A percentile compares a stretch with the other conserved stretches of the same genome.
phyloP scores from a whole-genome alignment of 371 early-diverging fungal genomes.

The Rhizopus sp. region DNA sequence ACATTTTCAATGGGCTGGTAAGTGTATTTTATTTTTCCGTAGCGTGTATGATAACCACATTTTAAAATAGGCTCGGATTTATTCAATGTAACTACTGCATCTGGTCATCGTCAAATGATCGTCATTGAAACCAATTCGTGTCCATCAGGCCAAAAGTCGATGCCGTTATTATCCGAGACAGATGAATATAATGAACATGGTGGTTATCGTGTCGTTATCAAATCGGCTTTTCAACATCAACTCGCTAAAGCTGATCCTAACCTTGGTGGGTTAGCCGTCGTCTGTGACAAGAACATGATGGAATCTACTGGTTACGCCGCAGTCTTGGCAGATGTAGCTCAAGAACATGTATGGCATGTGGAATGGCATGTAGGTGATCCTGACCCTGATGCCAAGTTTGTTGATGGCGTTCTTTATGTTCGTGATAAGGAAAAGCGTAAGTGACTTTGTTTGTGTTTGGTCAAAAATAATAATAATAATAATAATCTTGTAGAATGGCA shows the following conservation, averaged over 20 bases:
- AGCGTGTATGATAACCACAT: background rate
- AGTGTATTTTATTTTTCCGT: background rate
- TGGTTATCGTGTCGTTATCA: conserved; percentile 80
- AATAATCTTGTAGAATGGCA: conserved; percentile 64
- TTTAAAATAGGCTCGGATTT: conserved; percentile 69
- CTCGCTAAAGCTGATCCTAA: conserved; percentile 66
- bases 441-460: background rate
- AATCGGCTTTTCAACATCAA: conserved; percentile 76
- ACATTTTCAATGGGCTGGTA: conserved; percentile 89
- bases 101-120: conserved; percentile 92
- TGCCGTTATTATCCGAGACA: conserved; percentile 87
- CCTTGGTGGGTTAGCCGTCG: conserved; percentile 85
- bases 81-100: conserved; percentile 87
- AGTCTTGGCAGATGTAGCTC: conserved; percentile 81
- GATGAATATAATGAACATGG: conserved; percentile 74
- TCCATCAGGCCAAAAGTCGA: conserved; percentile 94
- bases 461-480: background rate
- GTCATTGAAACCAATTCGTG: conserved; percentile 96
- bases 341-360: conserved; percentile 86
- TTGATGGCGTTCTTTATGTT: conserved; percentile 75
- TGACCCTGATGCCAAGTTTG: conserved; percentile 85
- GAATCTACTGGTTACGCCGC: conserved; percentile 92
- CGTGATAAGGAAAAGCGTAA: conserved; percentile 61
- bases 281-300: conserved; percentile 92
- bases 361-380: conserved; percentile 78